Evolutionary conservation across 2,329 filamentous ascomycete species (phyloP).

Genomic region (Fusarium nurragi): DNA sequence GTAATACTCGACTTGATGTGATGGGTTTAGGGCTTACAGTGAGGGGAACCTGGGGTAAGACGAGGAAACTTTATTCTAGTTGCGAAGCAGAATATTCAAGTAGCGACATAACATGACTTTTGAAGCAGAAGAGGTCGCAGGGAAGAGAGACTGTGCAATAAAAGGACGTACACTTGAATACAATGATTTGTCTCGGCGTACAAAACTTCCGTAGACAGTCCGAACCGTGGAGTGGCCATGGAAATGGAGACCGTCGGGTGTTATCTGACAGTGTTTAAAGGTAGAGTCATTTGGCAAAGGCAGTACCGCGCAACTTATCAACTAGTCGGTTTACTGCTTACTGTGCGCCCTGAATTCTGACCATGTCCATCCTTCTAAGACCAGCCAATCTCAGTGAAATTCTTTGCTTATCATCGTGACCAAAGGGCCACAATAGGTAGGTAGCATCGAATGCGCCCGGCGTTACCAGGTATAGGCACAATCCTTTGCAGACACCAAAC

Average conservation of each 20-base stretch:
- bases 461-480: neutral
- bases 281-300: neutral
- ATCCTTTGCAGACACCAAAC: neutral
- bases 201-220: too few species aligned
- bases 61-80: too few species aligned
- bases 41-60: neutral
- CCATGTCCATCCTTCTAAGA: neutral
- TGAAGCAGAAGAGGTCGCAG: too few species aligned
- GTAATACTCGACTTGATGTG: neutral
- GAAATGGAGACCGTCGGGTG: too few species aligned
- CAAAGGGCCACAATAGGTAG: neutral
- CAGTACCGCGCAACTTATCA: too few species aligned
- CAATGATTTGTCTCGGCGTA: too few species aligned
- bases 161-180: too few species aligned
- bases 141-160: too few species aligned
- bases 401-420: neutral
- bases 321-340: neutral
- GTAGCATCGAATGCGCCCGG: neutral
- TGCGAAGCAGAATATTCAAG: neutral
- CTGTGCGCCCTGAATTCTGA: slow-evolving; percentile 8
- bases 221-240: too few species aligned
- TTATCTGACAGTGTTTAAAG: neutral
- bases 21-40: neutral
- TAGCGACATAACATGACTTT: too few species aligned
- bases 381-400: neutral